Base-by-base conservation (phyloP, 257 asterid genomes). In the Solanum boliviense region DNA sequence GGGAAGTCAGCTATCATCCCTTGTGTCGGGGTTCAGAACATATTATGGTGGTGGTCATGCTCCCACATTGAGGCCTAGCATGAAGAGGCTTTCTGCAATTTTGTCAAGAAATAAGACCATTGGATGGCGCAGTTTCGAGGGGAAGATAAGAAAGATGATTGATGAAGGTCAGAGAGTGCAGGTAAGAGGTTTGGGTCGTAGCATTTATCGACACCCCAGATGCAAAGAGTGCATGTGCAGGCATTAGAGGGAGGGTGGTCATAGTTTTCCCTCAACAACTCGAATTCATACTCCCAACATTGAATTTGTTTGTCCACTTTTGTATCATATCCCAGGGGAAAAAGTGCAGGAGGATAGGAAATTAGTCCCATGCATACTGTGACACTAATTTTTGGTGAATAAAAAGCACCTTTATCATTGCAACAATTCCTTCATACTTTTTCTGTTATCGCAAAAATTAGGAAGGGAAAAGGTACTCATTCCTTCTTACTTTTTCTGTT, bases 1-100 rank as follows among this genome's bases (percentile, higher is more conserved):
- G 0, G 99, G 99, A 34, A 97, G 99, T 94, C 98, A 96, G 93
- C 91, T 96, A 10, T 97, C 99, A 12, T 96, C 98, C 82, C 89
- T 97, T 2, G 99, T 94, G 89, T 95, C 98, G 2, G 99, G 99
- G 27, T 93, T 91, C 81, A 94, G 99, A 41, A 93, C 95, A 6
- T 97, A 96, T 89, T 94, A 94, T 25, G 99, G 99, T 7, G 94
- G 89, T 86, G 98, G 98, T 70, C 90, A 87, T 44, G 94, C 96
- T 18, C 99, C 99, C 36, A 95, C 93, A 10, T 79, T 96, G 93
- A 89, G 97, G 90, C 99, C 99, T 9, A 95, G 90, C 93, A 96
- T 95, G 95, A 93, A 91, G 93, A 94, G 96, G 91, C 94, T 97
- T 83, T 96, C 99, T 0, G 94, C 93, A 41, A 94, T 95, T 84